phyloP scores from a whole-genome alignment of 169 alveolate genomes.

The Ophryocystis elektroscirrha region DNA sequence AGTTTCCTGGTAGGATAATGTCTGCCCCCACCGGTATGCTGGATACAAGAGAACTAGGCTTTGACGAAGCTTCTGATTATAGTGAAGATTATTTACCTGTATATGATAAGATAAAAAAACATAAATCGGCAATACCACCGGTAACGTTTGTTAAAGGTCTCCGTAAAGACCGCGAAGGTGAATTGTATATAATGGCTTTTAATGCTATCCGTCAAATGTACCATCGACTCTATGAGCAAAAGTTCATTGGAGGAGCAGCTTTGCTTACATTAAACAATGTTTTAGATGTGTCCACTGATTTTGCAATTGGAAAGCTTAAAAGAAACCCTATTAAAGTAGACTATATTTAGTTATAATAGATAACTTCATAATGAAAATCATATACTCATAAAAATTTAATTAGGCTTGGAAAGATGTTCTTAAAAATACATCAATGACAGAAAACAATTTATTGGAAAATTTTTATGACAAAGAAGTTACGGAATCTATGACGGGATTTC shows the following conservation, averaged over 20 bases:
- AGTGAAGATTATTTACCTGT: no score
- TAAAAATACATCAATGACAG: neutral
- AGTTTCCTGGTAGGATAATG: no score
- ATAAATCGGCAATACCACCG: no score
- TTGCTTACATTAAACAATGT: constrained; percentile 33
- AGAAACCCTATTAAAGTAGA: constrained; percentile 42
- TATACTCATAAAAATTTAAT: no score
- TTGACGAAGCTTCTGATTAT: no score
- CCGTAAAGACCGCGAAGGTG: constrained; percentile 51
- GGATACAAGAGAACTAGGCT: no score
- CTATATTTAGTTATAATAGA: no score
- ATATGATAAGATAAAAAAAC: no score
- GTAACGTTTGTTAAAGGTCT: no score
- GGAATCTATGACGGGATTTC: constrained; percentile 3
- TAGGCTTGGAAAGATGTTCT: constrained; percentile 27
- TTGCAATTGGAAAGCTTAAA: constrained; percentile 41
- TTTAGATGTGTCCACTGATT: constrained; percentile 38
- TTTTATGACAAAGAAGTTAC: constrained; percentile 1
- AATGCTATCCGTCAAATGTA: constrained; percentile 45
- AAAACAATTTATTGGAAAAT: neutral
- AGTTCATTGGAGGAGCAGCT: constrained; percentile 43
- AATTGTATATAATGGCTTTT: constrained; percentile 44
- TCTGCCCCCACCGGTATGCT: no score
- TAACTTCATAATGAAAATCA: no score
- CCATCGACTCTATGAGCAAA: constrained; percentile 33